phyloP scores from a whole-genome alignment of 2,329 filamentous ascomycete species.

The Ophiocordyceps unilateralis region DNA sequence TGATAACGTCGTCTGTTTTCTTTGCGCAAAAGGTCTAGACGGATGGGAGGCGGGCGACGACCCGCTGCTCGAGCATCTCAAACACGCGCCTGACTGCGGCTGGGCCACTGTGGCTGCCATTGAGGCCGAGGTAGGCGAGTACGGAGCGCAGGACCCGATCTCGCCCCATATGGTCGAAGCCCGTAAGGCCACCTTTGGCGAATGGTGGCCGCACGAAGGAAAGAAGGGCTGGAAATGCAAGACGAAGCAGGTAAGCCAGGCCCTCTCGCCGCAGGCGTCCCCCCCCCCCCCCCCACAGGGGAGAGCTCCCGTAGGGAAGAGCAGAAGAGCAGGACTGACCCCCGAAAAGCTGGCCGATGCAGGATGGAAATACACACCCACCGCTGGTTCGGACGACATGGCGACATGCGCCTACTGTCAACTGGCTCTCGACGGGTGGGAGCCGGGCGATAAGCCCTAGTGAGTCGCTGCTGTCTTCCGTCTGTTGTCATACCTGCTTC shows the following conservation, averaged over 20 bases:
- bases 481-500: conserved; percentile 1
- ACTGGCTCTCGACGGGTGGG: conserved; percentile 85
- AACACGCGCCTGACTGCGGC: conserved; percentile 65
- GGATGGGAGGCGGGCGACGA: conserved; percentile 85
- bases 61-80: conserved; percentile 69
- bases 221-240: conserved; percentile 86
- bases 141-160: conserved; percentile 56
- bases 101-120: conserved; percentile 63
- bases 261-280: not conserved
- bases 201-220: conserved; percentile 72
- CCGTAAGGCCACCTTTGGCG: conserved; percentile 67
- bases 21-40: conserved; percentile 69
- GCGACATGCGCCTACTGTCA: conserved; percentile 85
- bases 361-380: conserved; percentile 88
- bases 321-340: not conserved
- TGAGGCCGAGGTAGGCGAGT: conserved; percentile 43
- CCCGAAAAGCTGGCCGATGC: conserved; percentile 61
- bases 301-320: not conserved
- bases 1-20: conserved; percentile 82
- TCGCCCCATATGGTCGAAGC: conserved; percentile 56
- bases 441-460: conserved; percentile 77
- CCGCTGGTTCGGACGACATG: conserved; percentile 68
- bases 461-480: conserved; percentile 23
- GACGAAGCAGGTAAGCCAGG: conserved; percentile 52
- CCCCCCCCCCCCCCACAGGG: not conserved